Conservation (phyloP, 495 filamentous ascomycete species). For the Articulospora tetracladia region DNA sequence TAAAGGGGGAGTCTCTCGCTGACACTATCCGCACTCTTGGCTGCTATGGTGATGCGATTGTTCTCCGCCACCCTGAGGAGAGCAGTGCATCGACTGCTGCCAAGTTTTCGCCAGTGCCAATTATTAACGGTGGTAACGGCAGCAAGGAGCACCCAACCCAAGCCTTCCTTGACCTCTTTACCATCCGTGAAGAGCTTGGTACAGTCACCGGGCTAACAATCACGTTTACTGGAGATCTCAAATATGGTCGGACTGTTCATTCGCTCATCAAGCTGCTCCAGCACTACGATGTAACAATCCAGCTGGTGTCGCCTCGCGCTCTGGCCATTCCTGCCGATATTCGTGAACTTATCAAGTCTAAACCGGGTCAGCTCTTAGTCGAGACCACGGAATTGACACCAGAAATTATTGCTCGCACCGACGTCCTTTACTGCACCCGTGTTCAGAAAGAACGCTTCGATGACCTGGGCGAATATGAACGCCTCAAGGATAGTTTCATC, state of each 20-base stretch:
- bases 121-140: constrained; percentile 97
- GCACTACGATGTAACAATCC: constrained; percentile 90
- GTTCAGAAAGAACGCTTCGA: constrained; percentile 95
- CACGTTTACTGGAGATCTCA: constrained; percentile 90
- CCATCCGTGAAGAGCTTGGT: constrained; percentile 94
- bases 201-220: constrained; percentile 92
- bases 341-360: constrained; percentile 61
- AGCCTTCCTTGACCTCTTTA: constrained; percentile 98
- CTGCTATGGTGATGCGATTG: constrained; percentile 90
- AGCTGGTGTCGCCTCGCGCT: constrained; percentile 79
- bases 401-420: constrained; percentile 75
- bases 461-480: constrained; percentile 73
- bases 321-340: constrained; percentile 76
- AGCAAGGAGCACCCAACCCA: constrained; percentile 95
- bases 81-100: constrained; percentile 72
- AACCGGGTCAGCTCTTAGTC: constrained; percentile 68
- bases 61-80: constrained; percentile 86
- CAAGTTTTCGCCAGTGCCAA: constrained; percentile 80
- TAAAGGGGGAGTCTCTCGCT: constrained; percentile 91
- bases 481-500: constrained; percentile 79
- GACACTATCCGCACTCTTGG: constrained; percentile 91
- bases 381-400: constrained; percentile 77
- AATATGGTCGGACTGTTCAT: constrained; percentile 91
- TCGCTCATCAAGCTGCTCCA: constrained; percentile 87
- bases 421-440: constrained; percentile 93